phyloP scores from a whole-genome alignment of 495 filamentous ascomycete species.

The Daldinia bambusicola region DNA sequence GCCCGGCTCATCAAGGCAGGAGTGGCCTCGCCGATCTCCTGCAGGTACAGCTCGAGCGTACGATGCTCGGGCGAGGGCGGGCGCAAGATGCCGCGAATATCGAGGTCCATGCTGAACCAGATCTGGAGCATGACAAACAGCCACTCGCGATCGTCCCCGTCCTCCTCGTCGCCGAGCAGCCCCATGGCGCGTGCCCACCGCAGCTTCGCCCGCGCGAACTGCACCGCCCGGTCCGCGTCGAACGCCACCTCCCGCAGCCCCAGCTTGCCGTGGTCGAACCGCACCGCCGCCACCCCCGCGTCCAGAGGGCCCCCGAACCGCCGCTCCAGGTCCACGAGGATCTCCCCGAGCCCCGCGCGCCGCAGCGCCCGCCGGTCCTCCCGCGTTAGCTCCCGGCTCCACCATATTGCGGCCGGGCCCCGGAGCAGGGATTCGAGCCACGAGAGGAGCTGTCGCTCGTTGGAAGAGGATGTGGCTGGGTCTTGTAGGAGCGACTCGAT shows the following conservation, averaged over 20 bases:
- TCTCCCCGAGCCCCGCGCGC: not conserved
- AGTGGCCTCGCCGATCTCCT: not conserved
- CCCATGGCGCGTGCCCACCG: not conserved
- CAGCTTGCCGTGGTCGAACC: not conserved
- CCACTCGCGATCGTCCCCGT: not conserved
- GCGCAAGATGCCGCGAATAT: not conserved
- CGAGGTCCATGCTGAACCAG: slow-evolving; percentile 1
- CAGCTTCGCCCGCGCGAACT: not conserved
- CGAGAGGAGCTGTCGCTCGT: not conserved
- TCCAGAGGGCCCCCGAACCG: not conserved
- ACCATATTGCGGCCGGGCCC: not conserved
- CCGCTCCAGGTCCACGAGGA: not conserved
- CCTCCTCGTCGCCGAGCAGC: too few relatives aligned
- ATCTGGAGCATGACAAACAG: not conserved
- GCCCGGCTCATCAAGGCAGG: not conserved
- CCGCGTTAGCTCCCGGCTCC: not conserved
- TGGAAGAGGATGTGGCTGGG: not conserved
- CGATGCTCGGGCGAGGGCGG: not conserved
- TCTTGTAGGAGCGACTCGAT: not conserved
- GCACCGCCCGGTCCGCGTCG: not conserved
- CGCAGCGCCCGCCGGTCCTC: not conserved
- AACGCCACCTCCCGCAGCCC: not conserved
- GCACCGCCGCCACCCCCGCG: not conserved
- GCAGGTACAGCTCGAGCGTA: not conserved
- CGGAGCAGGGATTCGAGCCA: not conserved